Conservation (phyloP, 441 rosid species). For the Corymbia calophylla region DNA sequence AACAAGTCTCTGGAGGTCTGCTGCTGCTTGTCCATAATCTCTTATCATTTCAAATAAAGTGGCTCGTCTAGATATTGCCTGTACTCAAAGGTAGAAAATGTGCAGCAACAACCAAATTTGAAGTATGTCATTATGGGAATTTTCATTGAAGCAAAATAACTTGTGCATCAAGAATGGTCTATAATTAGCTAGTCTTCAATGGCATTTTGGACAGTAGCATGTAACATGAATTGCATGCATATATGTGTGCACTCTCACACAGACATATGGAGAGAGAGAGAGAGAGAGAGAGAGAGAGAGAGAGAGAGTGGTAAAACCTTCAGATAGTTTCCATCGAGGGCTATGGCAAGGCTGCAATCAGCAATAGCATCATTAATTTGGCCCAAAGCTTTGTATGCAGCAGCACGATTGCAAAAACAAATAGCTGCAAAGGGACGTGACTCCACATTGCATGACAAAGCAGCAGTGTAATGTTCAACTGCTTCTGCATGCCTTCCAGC, state of each 20-base stretch:
- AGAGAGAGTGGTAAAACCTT: constrained; percentile 38
- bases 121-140: background rate
- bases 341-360: constrained; percentile 94
- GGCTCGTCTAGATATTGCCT: constrained; percentile 95
- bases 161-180: background rate
- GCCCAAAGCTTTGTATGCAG: constrained; percentile 75
- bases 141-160: background rate
- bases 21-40: constrained; percentile 81
- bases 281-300: background rate
- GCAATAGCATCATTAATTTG: constrained; percentile 89
- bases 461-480: constrained; percentile 81
- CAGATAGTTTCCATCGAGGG: constrained; percentile 76
- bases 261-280: background rate
- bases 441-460: constrained; percentile 69
- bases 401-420: constrained; percentile 97
- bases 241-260: background rate
- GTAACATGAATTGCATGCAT: background rate
- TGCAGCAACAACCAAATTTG: background rate
- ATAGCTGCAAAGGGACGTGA: constrained; percentile 88
- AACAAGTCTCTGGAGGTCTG: constrained; percentile 60
- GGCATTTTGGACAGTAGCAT: background rate
- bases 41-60: constrained; percentile 80
- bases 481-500: constrained; percentile 87
- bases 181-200: background rate
- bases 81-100: background rate